phyloP scores from a whole-genome alignment of 352 stramenopile genomes.

The Phytophthora pistaciae region DNA sequence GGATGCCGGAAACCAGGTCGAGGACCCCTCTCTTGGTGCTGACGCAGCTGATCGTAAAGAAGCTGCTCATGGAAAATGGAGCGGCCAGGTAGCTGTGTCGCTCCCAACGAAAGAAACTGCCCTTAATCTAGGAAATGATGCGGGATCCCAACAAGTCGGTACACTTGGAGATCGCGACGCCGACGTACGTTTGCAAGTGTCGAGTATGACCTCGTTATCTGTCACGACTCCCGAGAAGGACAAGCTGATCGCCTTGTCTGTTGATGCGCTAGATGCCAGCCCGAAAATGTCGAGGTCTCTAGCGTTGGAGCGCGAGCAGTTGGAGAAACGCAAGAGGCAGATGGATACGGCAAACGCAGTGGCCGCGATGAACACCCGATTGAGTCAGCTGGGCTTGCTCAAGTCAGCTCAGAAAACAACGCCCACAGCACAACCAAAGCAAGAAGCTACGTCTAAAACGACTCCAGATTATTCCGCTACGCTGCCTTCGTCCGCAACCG shows the following conservation, averaged over 20 bases:
- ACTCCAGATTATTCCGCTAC: background rate
- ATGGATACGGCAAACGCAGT: constrained; percentile 80
- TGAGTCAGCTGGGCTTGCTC: constrained; percentile 72
- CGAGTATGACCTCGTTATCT: background rate
- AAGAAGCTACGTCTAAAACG: background rate
- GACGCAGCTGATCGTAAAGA: constrained; percentile 3
- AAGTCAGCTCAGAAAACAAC: constrained; percentile 11
- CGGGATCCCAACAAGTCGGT: background rate
- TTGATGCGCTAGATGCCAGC: constrained; percentile 31
- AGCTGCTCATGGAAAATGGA: constrained; percentile 30
- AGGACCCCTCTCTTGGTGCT: background rate
- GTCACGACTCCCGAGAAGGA: constrained; percentile 20
- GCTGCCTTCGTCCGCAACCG: background rate
- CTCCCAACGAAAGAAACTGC: background rate
- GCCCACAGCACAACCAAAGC: constrained; percentile 5
- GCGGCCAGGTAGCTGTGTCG: constrained; percentile 7
- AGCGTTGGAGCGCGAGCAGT: constrained; percentile 71
- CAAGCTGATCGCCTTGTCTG: constrained; percentile 42
- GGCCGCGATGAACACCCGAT: constrained; percentile 73
- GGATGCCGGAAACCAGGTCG: constrained; percentile 14
- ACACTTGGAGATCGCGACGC: background rate
- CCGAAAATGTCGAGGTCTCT: constrained; percentile 45
- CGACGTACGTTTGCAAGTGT: background rate
- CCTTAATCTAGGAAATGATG: background rate
- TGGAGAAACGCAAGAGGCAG: constrained; percentile 79